phyloP scores from a whole-genome alignment of 1,139 yeast species.

The Kodamaea fungicola region DNA sequence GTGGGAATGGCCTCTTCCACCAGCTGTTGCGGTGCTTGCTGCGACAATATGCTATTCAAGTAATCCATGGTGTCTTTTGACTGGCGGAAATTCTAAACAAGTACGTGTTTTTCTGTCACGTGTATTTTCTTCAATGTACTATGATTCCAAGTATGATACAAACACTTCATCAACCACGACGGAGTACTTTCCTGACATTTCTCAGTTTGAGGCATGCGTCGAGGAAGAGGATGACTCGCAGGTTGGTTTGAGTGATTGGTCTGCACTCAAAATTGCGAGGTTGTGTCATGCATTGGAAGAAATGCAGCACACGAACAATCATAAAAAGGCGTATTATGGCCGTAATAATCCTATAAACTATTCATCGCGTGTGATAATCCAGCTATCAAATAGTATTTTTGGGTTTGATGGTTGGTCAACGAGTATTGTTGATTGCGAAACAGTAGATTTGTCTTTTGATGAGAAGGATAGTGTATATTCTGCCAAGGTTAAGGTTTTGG shows the following conservation, averaged over 20 bases:
- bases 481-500: constrained; percentile 22
- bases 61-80: constrained; percentile 30
- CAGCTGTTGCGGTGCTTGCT: constrained; percentile 38
- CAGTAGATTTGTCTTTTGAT: constrained; percentile 19
- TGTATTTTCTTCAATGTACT: background rate
- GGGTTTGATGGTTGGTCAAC: constrained; percentile 70
- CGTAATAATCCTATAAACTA: constrained; percentile 7
- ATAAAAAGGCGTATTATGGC: constrained; percentile 8
- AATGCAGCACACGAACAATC: constrained; percentile 18
- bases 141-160: constrained; percentile 9
- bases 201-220: constrained; percentile 7
- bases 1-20: constrained; percentile 90
- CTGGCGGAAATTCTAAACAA: background rate
- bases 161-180: constrained; percentile 14
- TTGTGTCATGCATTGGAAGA: constrained; percentile 33
- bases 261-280: constrained; percentile 30
- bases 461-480: constrained; percentile 17
- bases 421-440: constrained; percentile 33
- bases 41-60: constrained; percentile 35
- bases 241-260: constrained; percentile 22
- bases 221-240: constrained; percentile 2
- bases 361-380: constrained; percentile 32
- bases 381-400: constrained; percentile 60
- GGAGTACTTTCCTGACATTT: constrained; percentile 24
- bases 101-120: too few relatives aligned